These are phyloP conservation scores for Fusarium phyllophilum DNA, from an alignment of 2,329 filamentous ascomycete species.

Conservation along the genomic window DNA sequence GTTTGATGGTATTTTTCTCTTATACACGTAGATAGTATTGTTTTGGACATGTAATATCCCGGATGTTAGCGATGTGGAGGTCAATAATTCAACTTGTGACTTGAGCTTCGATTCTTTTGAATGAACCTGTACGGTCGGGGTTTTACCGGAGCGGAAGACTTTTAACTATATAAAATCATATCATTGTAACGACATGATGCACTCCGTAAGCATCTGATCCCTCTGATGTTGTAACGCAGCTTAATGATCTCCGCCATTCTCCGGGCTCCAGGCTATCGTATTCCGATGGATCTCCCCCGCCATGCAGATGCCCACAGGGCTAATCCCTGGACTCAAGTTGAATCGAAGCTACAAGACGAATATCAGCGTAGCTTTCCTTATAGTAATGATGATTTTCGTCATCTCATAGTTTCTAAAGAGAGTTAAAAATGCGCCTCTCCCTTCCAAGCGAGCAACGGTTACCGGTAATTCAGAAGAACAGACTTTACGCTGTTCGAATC, in stretches of 20 bases:
- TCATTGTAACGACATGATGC: neutral
- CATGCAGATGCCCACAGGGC: constrained; percentile 10
- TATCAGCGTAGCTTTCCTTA: neutral
- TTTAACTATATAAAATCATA: neutral
- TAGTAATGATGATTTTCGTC: neutral
- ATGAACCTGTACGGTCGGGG: neutral
- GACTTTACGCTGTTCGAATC: neutral
- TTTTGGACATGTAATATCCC: constrained; percentile 34
- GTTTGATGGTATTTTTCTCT: constrained; percentile 6
- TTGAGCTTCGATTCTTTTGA: neutral
- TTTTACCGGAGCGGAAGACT: neutral
- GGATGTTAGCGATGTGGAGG: constrained; percentile 20
- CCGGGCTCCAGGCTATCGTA: neutral
- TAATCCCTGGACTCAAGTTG: neutral
- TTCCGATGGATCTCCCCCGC: constrained; percentile 4
- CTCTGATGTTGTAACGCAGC: neutral
- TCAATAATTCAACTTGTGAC: constrained; percentile 29
- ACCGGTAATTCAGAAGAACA: neutral
- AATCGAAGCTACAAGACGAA: neutral
- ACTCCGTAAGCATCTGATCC: neutral
- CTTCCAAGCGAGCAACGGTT: neutral
- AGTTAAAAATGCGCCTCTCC: neutral
- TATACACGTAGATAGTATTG: constrained; percentile 30
- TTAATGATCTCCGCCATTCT: constrained; percentile 15
- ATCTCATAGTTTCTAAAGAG: neutral